Evolutionary conservation across 2,329 filamentous ascomycete species (phyloP).

Genomic region (Pseudogymnoascus sp.): DNA sequence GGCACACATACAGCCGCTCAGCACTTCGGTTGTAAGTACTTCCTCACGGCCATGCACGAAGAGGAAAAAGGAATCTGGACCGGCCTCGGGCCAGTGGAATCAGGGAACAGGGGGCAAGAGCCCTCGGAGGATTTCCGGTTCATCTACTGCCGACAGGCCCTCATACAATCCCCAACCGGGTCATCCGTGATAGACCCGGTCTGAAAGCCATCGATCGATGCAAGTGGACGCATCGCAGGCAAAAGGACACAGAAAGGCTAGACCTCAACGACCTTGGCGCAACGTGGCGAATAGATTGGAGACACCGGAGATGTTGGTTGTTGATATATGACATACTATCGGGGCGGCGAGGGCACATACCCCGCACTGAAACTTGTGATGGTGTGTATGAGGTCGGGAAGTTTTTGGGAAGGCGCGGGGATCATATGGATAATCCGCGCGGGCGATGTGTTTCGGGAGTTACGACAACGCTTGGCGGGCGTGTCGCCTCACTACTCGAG

Average conservation of each 20-base stretch:
- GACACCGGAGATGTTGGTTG: neutral
- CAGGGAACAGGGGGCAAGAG: neutral
- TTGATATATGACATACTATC: constrained; percentile 6
- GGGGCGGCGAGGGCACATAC: neutral
- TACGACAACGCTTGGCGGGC: neutral
- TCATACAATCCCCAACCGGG: neutral
- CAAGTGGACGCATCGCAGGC: neutral
- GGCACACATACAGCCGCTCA: neutral
- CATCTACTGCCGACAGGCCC: neutral
- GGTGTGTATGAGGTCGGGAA: neutral
- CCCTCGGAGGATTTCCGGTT: neutral
- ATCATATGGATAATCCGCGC: neutral
- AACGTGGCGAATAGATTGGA: constrained; percentile 4
- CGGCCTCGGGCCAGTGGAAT: neutral
- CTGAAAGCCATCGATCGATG: neutral
- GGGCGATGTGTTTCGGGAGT: constrained; percentile 1
- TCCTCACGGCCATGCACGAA: neutral
- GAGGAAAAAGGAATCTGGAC: neutral
- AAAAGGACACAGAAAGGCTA: neutral
- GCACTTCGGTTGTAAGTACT: neutral
- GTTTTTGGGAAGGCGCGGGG: neutral
- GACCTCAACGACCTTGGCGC: neutral
- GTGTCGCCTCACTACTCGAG: constrained; percentile 5
- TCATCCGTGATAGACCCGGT: neutral
- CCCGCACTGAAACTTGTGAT: neutral